Conservation (phyloP, 2,329 filamentous ascomycete genomes). For the Ceratocystis papillata region DNA sequence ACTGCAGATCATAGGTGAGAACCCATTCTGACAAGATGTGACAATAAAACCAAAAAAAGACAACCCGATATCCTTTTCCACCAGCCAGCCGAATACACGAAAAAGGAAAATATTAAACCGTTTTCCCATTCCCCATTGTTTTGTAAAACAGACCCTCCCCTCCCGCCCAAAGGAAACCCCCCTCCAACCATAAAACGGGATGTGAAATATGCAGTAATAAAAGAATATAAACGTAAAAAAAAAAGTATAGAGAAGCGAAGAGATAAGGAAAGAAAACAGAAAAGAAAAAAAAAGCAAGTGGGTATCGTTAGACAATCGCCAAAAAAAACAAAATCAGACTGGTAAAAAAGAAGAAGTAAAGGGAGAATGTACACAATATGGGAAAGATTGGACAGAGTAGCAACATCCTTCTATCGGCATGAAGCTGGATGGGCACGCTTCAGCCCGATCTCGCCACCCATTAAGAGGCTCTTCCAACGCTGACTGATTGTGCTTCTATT, state of each 20-base stretch:
- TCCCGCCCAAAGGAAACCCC: too few relatives aligned
- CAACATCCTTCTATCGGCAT: constrained; percentile 2
- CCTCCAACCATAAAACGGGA: background rate
- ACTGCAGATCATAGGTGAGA: background rate
- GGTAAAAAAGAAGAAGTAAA: constrained; percentile 1
- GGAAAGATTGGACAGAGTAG: background rate
- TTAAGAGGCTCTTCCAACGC: constrained; percentile 54
- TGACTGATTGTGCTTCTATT: constrained; percentile 47
- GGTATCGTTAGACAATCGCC: constrained; percentile 12
- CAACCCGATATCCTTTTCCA: too few relatives aligned
- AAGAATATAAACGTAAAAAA: constrained; percentile 11
- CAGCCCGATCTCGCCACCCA: constrained; percentile 48
- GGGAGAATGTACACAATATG: background rate
- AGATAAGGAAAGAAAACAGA: constrained; percentile 3
- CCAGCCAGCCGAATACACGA: background rate
- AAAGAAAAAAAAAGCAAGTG: constrained; percentile 13
- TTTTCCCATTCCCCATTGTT: too few relatives aligned
- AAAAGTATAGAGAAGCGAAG: constrained; percentile 12
- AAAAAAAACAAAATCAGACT: constrained; percentile 7
- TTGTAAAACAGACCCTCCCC: too few relatives aligned
- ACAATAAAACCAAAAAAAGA: constrained; percentile 6
- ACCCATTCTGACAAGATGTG: background rate
- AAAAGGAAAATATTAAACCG: background rate
- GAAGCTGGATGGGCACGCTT: constrained; percentile 33
- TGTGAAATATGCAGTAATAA: constrained; percentile 4